Evolutionary conservation across 176 grass and related monocot species (phyloP), one percentile per base, ranked within the genome.

Genomic region (Stipa capillata): DNA sequence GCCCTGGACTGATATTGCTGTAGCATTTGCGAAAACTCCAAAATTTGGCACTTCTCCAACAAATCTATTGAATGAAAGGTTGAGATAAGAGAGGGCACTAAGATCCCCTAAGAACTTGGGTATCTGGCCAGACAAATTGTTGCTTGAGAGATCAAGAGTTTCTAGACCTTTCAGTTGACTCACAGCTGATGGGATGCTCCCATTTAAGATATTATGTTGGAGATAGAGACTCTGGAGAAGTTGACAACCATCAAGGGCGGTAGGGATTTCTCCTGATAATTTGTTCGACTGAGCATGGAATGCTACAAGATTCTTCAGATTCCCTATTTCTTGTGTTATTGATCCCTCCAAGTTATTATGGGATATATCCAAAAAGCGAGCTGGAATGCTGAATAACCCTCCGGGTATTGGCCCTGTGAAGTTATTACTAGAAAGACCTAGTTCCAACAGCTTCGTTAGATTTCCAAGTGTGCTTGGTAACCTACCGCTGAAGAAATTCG

Each of bases 211-310:
- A n/a, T n/a, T n/a, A n/a, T n/a, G n/a, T 61, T 83, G 69, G 14
- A 88, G 66, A 11, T 49, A 77, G 1, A 91, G 25, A 23, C 54
- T 44, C n/a, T n/a, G n/a, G 5, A 91, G 24, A 44, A 84, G 20
- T 65, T 81, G 76, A 6, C 85, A 91, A 42, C 83, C 43, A 17
- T 58, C 79, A 23, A 86, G 36, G 39, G 27, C 79, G 4, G 18
- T 50, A 44, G 88, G 88, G 16, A 90, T 90, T 60, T 79, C 56
- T 36, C 84, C 84, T 17, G 77, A 85, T 25, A 86, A 18, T 8
- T 42, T 71, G 8, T 90, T 79, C 0, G 40, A 72, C 3, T 33
- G 50, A 36, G 69, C 82, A 67, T 40, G 8, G 4, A 90, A 65
- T 7, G 42, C 6, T 6, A 55, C 14, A 21, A 90, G 56, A 49